These are phyloP conservation scores for Phylloboletellus chloephorus DNA, from an alignment of 1,284 basidiomycete genomes.

Conservation along the genomic window DNA sequence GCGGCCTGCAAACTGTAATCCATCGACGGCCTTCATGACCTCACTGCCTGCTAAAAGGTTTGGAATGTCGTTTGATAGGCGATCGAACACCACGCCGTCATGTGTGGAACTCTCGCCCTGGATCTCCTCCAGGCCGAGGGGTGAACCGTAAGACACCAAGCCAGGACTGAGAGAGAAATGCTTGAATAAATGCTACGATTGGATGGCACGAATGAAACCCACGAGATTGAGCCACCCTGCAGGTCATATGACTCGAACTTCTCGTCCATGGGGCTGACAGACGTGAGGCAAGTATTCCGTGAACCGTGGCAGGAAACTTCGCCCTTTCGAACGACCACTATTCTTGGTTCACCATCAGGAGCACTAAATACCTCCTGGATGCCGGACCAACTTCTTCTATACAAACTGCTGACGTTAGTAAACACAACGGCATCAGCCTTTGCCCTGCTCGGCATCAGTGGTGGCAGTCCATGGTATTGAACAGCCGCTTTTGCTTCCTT, in stretches of 20 bases:
- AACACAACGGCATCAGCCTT: slow-evolving; percentile 46
- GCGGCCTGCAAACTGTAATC: slow-evolving; percentile 64
- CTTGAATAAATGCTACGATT: not conserved
- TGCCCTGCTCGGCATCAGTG: slow-evolving; percentile 40
- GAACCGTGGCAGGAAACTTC: slow-evolving; percentile 38
- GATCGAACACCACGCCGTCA: slow-evolving; percentile 58
- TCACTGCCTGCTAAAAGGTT: slow-evolving; percentile 46
- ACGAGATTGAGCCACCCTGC: slow-evolving; percentile 41
- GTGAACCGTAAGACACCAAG: slow-evolving; percentile 55
- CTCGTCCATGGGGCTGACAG: slow-evolving; percentile 7
- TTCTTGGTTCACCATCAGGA: slow-evolving; percentile 22
- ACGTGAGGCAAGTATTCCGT: slow-evolving; percentile 14
- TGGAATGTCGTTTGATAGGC: slow-evolving; percentile 40
- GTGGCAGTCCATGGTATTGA: slow-evolving; percentile 64
- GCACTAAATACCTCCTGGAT: slow-evolving; percentile 23
- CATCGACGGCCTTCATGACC: slow-evolving; percentile 66
- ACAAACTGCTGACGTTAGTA: slow-evolving; percentile 51
- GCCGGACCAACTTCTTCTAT: slow-evolving; percentile 29
- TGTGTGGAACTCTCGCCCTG: slow-evolving; percentile 58
- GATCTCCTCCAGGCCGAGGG: slow-evolving; percentile 58
- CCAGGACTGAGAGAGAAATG: slow-evolving; percentile 40
- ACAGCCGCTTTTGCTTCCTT: slow-evolving; percentile 49
- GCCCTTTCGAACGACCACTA: slow-evolving; percentile 41
- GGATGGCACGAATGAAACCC: slow-evolving; percentile 29
- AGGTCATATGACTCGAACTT: slow-evolving; percentile 21